Base-by-base conservation (phyloP, 1,284 basidiomycete species). In the Austroboletus novae-zelandiae region DNA sequence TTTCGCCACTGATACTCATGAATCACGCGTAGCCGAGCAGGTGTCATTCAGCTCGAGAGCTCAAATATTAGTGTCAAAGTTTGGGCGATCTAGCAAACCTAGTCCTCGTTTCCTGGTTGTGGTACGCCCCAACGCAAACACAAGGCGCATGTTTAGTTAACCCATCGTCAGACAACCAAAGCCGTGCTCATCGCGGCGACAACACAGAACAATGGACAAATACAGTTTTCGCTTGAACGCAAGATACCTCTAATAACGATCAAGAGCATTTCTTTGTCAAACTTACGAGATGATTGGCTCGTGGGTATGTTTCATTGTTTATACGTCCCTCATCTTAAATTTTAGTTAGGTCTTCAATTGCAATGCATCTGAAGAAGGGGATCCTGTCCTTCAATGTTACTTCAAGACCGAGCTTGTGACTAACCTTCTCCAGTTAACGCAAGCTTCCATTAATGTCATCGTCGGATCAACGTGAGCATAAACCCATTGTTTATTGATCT, bases 401-500 rank as follows among this genome's bases (percentile, higher is more conserved):
- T 96, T 99, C 82, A 99, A 99, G 82, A 99, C 97, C 0, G 97
- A 99, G 68, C 77, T 99, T 47, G 78, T 86, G 9, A 82, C 92
- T 11, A 86, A 89, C 60, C 78, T 99, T 40, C 74, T 95, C 52
- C 88, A 89, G 57, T 71, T 91, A 52, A 93, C 92, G 1, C 85
- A 86, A 61, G 91, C 85, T 2, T 86, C 82, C 52, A 79, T 94
- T 53, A 85, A 75, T 52, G 74, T 99, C 32, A 71, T 82, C 41
- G 83, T 96, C 58, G 83, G 80, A 0, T 86, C 92, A 20, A 80
- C 77, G 91, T 95, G 65, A 61, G 90, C 29, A 36, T 53, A 23
- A 14, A 43, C 13, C 44, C 20, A 32, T 42, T 18, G n/a, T 41
- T 32, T 9, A 30, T 32, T 43, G 18, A 36, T 47, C 45, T 52